Evolutionary conservation across 805 yeast species (phyloP), one percentile per base, ranked within the genome.

Genomic region (Yamadazyma olivae): DNA sequence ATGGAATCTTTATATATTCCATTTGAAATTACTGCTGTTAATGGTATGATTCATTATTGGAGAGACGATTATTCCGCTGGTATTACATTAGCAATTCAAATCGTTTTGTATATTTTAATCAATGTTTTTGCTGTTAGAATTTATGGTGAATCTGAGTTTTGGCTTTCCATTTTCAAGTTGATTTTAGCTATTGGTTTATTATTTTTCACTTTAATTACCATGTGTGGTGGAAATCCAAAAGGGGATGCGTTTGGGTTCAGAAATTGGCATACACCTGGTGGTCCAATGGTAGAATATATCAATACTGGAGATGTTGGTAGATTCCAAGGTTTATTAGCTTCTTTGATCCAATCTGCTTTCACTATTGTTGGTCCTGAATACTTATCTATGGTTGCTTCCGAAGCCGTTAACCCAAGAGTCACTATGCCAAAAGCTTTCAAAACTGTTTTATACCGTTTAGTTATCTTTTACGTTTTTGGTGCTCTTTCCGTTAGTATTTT

Each of bases 11-110:
- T 68, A 37, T 68, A 67, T 44, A 67, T 71, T 46, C 76, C 77
- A 9, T 70, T 70, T 61, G 55, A 73, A 61, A 59, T 71, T 36
- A 65, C 70, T 15, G 64, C 67, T 46, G 73, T 73, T 36, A 75
- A 77, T 40, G 71, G 77, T 17, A 71, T 77, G 66, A 56, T 79
- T 24, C 79, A 71, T 46, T 73, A 56, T 46, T 73, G 79, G 77
- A 53, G 73, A 43, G 65, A 58, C 36, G 75, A 68, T 45, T 73
- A 68, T 45, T 61, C 68, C 18, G 68, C 76, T 9, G 77, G 71
- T 15, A 70, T 71, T 32, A 61, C 77, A 9, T 57, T 71, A 25
- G 59, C 64, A 12, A 45, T 65, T 27, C 74, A 70, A 42, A 57
- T 73, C 32, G 62, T 45, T n/a, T 53, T 66, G 10, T 72, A 73